Evolutionary conservation across 306 rosid genomes (phyloP).

Genomic region (Trichosanthes cucumerina): DNA sequence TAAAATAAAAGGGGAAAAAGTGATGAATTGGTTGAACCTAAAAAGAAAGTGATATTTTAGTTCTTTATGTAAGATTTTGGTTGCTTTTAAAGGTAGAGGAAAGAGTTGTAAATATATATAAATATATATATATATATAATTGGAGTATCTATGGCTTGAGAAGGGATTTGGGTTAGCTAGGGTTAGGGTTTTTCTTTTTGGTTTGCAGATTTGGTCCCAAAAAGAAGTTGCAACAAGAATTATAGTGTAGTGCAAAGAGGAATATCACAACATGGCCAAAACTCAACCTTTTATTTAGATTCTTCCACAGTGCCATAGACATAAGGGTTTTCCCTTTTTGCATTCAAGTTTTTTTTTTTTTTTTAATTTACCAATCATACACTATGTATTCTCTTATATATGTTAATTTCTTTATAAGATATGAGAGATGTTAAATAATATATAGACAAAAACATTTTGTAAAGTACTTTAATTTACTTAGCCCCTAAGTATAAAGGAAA

Average conservation of each 20-base stretch:
- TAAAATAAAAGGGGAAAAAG: background rate
- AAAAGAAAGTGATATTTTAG: constrained; percentile 1
- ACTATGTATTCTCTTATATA: background rate
- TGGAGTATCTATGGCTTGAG: background rate
- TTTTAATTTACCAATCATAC: background rate
- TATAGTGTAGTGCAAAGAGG: constrained; percentile 43
- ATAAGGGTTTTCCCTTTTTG: background rate
- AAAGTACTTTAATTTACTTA: background rate
- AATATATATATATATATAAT: background rate
- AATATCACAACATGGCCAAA: constrained; percentile 62
- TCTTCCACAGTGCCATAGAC: constrained; percentile 33
- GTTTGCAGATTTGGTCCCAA: constrained; percentile 57
- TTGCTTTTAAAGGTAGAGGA: constrained; percentile 2
- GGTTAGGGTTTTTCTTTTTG: constrained; percentile 7
- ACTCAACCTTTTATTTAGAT: constrained; percentile 38
- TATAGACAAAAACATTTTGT: background rate
- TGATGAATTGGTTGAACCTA: constrained; percentile 3
- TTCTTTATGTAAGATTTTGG: background rate
- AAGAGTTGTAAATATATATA: background rate
- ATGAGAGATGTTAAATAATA: background rate
- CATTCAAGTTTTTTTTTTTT: background rate
- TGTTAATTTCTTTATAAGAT: background rate
- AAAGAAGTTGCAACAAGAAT: constrained; percentile 79
- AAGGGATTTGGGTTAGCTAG: background rate
- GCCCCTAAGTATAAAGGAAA: background rate